phyloP scores from a whole-genome alignment of 345 rosid species.

The Passiflora organensis region DNA sequence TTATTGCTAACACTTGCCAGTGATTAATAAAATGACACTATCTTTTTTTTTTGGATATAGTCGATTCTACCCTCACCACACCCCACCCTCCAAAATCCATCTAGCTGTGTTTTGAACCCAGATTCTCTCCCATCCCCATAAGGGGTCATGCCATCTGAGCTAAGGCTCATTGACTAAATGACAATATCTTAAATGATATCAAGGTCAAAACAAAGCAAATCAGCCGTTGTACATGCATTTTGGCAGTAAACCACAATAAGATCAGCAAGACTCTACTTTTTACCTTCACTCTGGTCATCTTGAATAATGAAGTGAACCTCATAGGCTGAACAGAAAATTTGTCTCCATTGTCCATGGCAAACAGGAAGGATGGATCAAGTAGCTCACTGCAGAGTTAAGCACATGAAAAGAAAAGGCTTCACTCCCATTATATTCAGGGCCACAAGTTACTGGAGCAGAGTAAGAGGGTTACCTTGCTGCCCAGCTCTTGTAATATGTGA shows the following conservation, averaged over 20 bases:
- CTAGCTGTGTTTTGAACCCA: too few species aligned
- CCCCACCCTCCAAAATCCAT: too few species aligned
- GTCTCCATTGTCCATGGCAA: conserved; percentile 89
- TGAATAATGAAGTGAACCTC: conserved; percentile 77
- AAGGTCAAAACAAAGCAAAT: not conserved
- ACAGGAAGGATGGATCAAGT: conserved; percentile 96
- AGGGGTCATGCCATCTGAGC: too few species aligned
- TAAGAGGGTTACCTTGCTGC: conserved; percentile 67
- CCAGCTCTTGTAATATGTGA: conserved; percentile 98
- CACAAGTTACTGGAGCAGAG: conserved; percentile 4
- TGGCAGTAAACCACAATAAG: not conserved
- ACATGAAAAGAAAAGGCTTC: conserved; percentile 18
- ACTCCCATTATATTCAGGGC: conserved; percentile 12
- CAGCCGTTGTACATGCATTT: too few species aligned
- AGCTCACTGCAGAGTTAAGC: conserved; percentile 55
- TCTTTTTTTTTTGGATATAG: too few species aligned
- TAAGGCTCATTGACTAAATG: too few species aligned
- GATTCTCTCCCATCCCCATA: too few species aligned
- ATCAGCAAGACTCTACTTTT: not conserved
- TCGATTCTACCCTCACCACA: too few species aligned
- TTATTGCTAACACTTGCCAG: not conserved
- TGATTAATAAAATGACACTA: not conserved
- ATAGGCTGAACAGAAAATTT: conserved; percentile 79
- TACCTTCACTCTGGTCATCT: conserved; percentile 97
- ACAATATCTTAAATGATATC: not conserved